phyloP scores from a whole-genome alignment of 495 filamentous ascomycete species.

The Acidiella bohemica region DNA sequence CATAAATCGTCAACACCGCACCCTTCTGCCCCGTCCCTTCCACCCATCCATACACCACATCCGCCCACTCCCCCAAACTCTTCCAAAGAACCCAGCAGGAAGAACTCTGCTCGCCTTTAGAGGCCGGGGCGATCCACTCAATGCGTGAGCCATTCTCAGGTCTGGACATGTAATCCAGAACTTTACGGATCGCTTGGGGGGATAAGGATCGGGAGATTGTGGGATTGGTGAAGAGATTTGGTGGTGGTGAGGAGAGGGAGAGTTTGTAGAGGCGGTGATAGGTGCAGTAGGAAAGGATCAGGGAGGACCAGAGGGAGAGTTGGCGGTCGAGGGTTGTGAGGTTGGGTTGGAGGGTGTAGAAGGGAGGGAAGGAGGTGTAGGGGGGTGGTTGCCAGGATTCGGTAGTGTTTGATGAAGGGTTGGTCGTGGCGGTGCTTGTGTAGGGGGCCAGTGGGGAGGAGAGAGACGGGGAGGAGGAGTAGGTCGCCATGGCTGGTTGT shows the following conservation, averaged over 20 bases:
- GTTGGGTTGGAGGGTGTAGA: constrained; percentile 73
- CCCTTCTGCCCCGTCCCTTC: constrained; percentile 62
- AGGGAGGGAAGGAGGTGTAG: constrained; percentile 52
- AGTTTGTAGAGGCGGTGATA: constrained; percentile 61
- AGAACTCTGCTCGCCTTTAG: constrained; percentile 17
- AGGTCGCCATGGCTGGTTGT: constrained; percentile 4
- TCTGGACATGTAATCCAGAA: constrained; percentile 60
- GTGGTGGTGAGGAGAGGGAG: constrained; percentile 32
- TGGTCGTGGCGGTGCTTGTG: background rate
- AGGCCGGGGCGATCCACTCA: constrained; percentile 45
- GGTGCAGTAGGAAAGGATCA: constrained; percentile 74
- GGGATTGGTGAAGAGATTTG: constrained; percentile 47
- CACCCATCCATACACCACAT: constrained; percentile 39
- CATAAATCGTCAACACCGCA: constrained; percentile 63
- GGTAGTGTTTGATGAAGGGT: constrained; percentile 4
- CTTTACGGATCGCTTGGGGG: constrained; percentile 46
- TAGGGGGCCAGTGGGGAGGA: background rate
- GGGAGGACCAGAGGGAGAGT: constrained; percentile 67
- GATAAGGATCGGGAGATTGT: constrained; percentile 41
- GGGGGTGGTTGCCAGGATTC: constrained; percentile 23
- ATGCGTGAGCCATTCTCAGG: constrained; percentile 50
- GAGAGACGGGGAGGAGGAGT: constrained; percentile 1
- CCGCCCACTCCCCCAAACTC: constrained; percentile 63
- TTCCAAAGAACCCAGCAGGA: constrained; percentile 56
- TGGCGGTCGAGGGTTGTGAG: constrained; percentile 60